A percentile compares a stretch with the other conserved stretches of the same genome.
phyloP scores from a whole-genome alignment of 495 filamentous ascomycete species.

The Neurospora terricola region DNA sequence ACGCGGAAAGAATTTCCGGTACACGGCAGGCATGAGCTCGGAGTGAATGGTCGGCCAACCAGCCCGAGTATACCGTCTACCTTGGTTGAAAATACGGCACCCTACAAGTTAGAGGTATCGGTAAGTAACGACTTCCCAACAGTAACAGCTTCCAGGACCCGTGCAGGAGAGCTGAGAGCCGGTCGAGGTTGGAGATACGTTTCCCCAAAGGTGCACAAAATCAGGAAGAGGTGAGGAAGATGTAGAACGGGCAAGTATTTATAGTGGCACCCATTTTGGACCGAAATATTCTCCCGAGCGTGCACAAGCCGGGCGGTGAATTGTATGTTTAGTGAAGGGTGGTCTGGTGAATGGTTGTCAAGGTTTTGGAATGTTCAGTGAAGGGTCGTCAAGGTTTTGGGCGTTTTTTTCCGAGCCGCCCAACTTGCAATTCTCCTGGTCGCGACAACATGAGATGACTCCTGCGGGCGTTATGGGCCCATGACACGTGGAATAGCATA shows the following conservation, averaged over 20 bases:
- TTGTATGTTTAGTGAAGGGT: neutral
- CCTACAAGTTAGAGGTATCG: neutral
- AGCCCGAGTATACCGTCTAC: neutral
- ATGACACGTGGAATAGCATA: neutral
- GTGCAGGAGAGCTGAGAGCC: neutral
- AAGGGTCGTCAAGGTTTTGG: neutral
- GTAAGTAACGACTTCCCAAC: neutral
- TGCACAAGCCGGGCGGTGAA: neutral
- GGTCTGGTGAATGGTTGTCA: neutral
- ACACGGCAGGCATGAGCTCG: neutral
- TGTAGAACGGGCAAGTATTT: neutral
- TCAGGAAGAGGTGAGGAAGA: neutral
- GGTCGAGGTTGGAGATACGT: no score
- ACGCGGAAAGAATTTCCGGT: neutral
- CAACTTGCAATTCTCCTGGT: rapidly evolving
- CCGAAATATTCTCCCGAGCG: neutral
- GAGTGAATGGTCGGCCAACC: neutral
- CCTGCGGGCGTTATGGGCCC: neutral
- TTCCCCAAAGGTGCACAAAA: neutral
- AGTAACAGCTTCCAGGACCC: neutral
- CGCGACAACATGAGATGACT: neutral
- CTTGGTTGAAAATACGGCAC: neutral
- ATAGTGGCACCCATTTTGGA: neutral
- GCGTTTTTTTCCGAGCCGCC: neutral
- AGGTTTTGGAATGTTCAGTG: neutral